These are phyloP conservation scores for Chaetomidium leptoderma DNA, from an alignment of 495 filamentous ascomycete species.

Conservation along the genomic window DNA sequence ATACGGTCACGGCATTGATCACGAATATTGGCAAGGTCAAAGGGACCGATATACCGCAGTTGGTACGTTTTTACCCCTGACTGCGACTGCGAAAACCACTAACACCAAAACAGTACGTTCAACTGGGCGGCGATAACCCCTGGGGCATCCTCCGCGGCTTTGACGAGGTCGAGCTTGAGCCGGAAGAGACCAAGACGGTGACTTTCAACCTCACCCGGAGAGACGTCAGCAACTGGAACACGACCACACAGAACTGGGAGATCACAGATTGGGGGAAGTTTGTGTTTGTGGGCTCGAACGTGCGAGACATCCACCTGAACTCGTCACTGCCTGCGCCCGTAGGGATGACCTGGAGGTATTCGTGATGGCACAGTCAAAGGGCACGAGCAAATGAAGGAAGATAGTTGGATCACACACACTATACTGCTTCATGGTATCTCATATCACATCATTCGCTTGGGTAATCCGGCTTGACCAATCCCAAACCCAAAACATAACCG, in stretches of 20 bases:
- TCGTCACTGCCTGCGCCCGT: neutral
- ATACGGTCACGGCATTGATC: neutral
- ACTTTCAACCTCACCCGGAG: neutral
- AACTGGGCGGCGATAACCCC: neutral
- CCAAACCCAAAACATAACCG: neutral
- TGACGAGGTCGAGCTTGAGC: neutral
- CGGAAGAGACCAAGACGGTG: conserved; percentile 1
- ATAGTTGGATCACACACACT: neutral
- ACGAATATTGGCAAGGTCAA: neutral
- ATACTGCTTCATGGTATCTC: neutral
- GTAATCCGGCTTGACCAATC: neutral
- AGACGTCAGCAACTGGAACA: conserved; percentile 5
- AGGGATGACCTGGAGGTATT: neutral
- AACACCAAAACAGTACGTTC: neutral
- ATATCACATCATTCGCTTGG: neutral
- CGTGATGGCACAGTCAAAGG: neutral
- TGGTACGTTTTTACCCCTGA: conserved; percentile 1
- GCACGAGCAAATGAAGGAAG: neutral
- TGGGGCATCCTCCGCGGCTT: conserved; percentile 2
- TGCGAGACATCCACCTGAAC: conserved; percentile 4
- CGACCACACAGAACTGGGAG: neutral
- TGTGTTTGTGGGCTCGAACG: neutral
- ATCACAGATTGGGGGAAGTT: neutral
- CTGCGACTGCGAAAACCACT: neutral
- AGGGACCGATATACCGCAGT: neutral